Percentiles rank a stretch among this genome's conserved stretches.
Evolutionary conservation across 2,329 filamentous ascomycete genomes (phyloP).

Genomic region (Bisporella sp.): DNA sequence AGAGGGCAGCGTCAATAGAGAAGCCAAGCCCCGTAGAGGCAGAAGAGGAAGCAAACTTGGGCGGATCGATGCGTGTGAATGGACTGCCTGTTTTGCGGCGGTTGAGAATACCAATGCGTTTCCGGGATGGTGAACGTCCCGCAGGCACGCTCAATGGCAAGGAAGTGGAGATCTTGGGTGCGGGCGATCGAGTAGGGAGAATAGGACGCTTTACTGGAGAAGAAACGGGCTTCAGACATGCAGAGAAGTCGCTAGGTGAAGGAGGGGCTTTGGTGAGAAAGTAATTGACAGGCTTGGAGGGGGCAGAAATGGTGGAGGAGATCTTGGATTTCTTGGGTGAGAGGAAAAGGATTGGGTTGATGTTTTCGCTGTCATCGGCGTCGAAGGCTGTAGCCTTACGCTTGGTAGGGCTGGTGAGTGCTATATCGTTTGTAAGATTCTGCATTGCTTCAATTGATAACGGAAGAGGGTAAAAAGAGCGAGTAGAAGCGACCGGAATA

Average conservation of each 20-base stretch:
- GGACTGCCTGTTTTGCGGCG: slow-evolving; percentile 58
- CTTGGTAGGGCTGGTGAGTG: slow-evolving; percentile 35
- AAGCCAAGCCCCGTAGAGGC: slow-evolving; percentile 47
- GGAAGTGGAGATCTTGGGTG: slow-evolving; percentile 40
- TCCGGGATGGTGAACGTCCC: slow-evolving; percentile 74
- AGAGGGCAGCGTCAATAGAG: slow-evolving; percentile 77
- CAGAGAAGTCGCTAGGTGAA: slow-evolving; percentile 22
- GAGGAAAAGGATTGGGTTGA: slow-evolving; percentile 47
- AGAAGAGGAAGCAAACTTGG: slow-evolving; percentile 47
- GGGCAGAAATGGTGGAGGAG: not conserved
- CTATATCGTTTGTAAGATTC: slow-evolving; percentile 11
- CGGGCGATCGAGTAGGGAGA: slow-evolving; percentile 47
- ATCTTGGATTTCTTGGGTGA: slow-evolving; percentile 41
- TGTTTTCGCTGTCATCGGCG: slow-evolving; percentile 54
- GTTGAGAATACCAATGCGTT: slow-evolving; percentile 61
- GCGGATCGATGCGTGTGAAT: slow-evolving; percentile 65
- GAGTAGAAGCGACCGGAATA: slow-evolving; percentile 10
- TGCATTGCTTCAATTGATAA: not conserved
- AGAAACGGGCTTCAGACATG: slow-evolving; percentile 14
- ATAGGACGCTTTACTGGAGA: slow-evolving; percentile 28
- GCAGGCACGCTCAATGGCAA: slow-evolving; percentile 61
- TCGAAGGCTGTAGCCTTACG: slow-evolving; percentile 49
- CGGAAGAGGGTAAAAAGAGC: not conserved
- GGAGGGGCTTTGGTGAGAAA: slow-evolving; percentile 28
- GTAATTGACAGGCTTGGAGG: slow-evolving; percentile 8